A percentile compares a stretch with the other conserved stretches of the same genome.
phyloP scores from a whole-genome alignment of 805 yeast species.

The Saturnispora quitensis region DNA sequence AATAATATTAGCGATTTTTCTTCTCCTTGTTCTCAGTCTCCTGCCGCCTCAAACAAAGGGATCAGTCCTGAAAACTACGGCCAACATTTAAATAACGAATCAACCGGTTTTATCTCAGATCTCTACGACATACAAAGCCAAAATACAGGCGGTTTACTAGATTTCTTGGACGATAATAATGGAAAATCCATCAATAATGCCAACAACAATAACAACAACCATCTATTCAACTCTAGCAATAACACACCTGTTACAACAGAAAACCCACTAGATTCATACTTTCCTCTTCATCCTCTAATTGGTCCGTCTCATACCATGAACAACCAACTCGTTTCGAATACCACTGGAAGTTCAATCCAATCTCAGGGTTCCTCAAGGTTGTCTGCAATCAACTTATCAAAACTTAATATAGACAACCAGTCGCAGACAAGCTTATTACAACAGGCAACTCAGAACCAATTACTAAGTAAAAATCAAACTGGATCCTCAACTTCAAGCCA shows the following conservation, averaged over 20 bases:
- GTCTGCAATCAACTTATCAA: slow-evolving; percentile 1
- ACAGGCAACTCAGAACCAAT: slow-evolving; percentile 10
- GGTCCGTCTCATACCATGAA: slow-evolving; percentile 23
- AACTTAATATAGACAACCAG: slow-evolving; percentile 5
- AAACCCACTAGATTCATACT: slow-evolving; percentile 22
- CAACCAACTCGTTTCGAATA: slow-evolving; percentile 6
- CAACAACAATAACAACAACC: neutral
- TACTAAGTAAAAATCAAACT: slow-evolving; percentile 18
- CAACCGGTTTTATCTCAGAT: neutral
- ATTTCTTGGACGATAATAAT: slow-evolving; percentile 20
- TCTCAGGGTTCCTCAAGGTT: slow-evolving; percentile 9
- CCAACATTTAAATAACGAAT: neutral
- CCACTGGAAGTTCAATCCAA: slow-evolving; percentile 1
- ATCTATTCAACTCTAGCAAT: neutral
- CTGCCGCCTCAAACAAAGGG: slow-evolving; percentile 1
- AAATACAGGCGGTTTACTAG: slow-evolving; percentile 26
- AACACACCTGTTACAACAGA: neutral
- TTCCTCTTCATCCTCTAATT: slow-evolving; percentile 27
- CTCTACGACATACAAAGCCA: slow-evolving; percentile 18
- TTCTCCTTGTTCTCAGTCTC: slow-evolving; percentile 8
- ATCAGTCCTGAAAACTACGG: slow-evolving; percentile 4
- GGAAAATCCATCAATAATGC: neutral
- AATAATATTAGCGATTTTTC: slow-evolving; percentile 15
- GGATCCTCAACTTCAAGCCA: slow-evolving; percentile 26
- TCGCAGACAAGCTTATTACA: slow-evolving; percentile 9